These are phyloP conservation scores for Pouteria campechiana DNA, from an alignment of 179 eudicot genomes.

Conservation along the genomic window DNA sequence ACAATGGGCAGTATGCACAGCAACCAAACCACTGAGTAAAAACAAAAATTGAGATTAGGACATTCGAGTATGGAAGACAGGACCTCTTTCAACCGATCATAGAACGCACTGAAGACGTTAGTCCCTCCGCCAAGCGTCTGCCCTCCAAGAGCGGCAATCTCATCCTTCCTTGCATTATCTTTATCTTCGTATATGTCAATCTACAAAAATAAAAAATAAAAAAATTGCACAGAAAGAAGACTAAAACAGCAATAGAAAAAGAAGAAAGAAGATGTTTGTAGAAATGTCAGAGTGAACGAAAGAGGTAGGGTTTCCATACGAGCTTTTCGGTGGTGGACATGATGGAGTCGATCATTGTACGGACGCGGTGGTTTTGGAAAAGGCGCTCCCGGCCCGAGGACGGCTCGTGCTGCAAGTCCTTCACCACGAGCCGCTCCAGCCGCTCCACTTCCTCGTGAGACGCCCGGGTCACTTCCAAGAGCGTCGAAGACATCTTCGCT, in stretches of 20 bases:
- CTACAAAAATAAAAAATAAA: constrained; percentile 16
- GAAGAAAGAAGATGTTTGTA: neutral
- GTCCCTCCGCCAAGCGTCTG: constrained; percentile 73
- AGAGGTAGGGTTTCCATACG: constrained; percentile 20
- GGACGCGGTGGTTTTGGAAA: constrained; percentile 80
- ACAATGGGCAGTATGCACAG: no score
- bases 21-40: no score
- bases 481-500: constrained; percentile 81
- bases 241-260: neutral
- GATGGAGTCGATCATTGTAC: constrained; percentile 68
- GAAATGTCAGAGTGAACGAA: neutral
- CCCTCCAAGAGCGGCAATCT: constrained; percentile 97
- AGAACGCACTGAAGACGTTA: constrained; percentile 86
- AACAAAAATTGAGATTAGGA: no score
- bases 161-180: constrained; percentile 83
- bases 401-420: constrained; percentile 74
- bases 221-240: neutral
- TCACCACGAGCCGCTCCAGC: constrained; percentile 64
- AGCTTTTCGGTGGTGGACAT: constrained; percentile 56
- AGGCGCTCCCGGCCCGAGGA: constrained; percentile 69
- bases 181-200: constrained; percentile 80
- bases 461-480: constrained; percentile 85
- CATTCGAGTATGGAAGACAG: no score
- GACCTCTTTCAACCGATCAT: constrained; percentile 95
- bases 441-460: constrained; percentile 95